A percentile compares a stretch with the other conserved stretches of the same genome.
These are phyloP conservation scores for Eimeria falciformis DNA, from an alignment of 169 alveolate genomes.

Conservation along the genomic window DNA sequence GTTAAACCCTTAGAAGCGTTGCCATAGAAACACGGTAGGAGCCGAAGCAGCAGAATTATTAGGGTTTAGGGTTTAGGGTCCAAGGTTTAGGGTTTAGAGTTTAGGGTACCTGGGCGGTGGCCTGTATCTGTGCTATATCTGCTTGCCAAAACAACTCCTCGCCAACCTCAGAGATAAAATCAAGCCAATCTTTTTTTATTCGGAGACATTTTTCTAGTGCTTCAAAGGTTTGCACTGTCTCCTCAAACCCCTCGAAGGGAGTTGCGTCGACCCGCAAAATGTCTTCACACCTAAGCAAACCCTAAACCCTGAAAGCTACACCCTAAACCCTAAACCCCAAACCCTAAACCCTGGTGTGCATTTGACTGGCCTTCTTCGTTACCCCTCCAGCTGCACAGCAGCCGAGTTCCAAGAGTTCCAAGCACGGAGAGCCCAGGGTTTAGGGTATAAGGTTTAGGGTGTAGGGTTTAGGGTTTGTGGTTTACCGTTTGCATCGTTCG, in stretches of 20 bases:
- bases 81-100: constrained; percentile 39
- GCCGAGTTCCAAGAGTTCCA: not conserved
- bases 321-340: not conserved
- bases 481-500: constrained; percentile 46
- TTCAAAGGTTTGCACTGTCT: constrained; percentile 53
- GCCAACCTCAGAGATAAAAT: not conserved
- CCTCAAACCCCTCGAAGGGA: constrained; percentile 80
- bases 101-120: constrained; percentile 10
- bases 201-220: constrained; percentile 70
- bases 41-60: too few relatives aligned
- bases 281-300: constrained; percentile 78
- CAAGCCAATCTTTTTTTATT: constrained; percentile 65
- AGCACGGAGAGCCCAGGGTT: not conserved
- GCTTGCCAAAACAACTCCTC: not conserved
- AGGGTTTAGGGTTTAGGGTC: constrained; percentile 11
- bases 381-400: too few relatives aligned
- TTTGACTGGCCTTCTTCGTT: not conserved
- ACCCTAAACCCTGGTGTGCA: constrained; percentile 15
- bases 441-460: constrained; percentile 3
- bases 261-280: constrained; percentile 66
- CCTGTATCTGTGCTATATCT: not conserved
- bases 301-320: not conserved
- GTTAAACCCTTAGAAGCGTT: not conserved
- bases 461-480: not conserved
- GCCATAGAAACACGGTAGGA: too few relatives aligned